Evolutionary conservation across 2,329 filamentous ascomycete genomes (phyloP), one percentile per base, ranked within the genome.

Genomic region (Ceratocystis huliohia): DNA sequence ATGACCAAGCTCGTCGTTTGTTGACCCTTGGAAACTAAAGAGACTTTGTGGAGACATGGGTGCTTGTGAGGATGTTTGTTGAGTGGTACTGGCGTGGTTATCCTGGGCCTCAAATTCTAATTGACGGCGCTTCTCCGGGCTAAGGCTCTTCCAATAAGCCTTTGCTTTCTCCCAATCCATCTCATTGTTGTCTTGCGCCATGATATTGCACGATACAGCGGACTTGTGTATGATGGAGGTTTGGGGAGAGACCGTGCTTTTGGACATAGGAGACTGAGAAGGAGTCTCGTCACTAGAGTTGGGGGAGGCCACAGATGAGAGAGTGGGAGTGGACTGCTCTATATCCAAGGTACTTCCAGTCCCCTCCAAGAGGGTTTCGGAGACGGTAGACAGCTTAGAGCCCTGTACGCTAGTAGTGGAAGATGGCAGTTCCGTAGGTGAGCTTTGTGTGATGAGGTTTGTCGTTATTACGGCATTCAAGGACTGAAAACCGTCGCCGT

Each of bases 401-500:
- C 56, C 48, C 22, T 57, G 57, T 7, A 56, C 6, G 2, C 46
- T n/a, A 37, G 37, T 25, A 7, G 53, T 61, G 3, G 41, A 20
- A 41, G 63, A 59, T n/a, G 73, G 69, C 64, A 72, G n/a, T 7
- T 59, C 56, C 8, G 56, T 10, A 3, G 56, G 8, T 13, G 25
- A 37, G n/a, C 2, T 33, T n/a, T 59, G 28, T 37, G 28, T n/a
- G 1, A 78, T 71, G 2, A 87, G 84, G 61, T 80, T 84, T 22
- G 86, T 82, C 44, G 62, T 61, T 1, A 90, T 80, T 7, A 91
- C 82, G 10, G 88, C 88, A 73, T 91, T 82, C 6, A 92, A 78
- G 3, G 88, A 91, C 71, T 84, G 79, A 71, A 90, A 92, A 0
- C 86, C 88, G 1, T 81, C 82, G 48, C 88, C 85, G 15, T 89